Percentiles rank a stretch among this genome's conserved stretches.
Evolutionary conservation across 768 basidiomycete species (phyloP).

Genomic region (Suillus brevipes): DNA sequence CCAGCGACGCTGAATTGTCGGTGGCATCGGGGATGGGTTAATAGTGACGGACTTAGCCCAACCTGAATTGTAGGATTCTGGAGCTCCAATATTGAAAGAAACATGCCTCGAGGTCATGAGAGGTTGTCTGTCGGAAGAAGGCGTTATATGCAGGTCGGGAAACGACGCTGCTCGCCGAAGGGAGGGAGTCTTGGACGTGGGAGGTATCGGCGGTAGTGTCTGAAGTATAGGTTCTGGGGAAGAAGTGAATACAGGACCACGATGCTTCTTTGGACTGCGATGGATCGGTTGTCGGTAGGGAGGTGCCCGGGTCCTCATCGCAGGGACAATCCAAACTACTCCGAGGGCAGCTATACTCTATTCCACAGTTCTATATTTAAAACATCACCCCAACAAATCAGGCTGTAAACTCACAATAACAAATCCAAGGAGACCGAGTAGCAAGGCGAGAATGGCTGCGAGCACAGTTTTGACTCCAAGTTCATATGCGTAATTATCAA

Average conservation of each 20-base stretch:
- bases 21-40: not conserved
- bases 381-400: not conserved
- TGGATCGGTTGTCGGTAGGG: slow-evolving; percentile 21
- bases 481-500: slow-evolving; percentile 8
- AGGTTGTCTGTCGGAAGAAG: not conserved
- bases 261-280: slow-evolving; percentile 5
- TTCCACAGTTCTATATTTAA: not conserved
- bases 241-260: slow-evolving; percentile 3
- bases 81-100: slow-evolving; percentile 17
- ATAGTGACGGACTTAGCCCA: not conserved
- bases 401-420: slow-evolving; percentile 20
- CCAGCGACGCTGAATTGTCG: slow-evolving; percentile 15
- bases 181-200: slow-evolving; percentile 2
- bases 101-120: slow-evolving; percentile 19
- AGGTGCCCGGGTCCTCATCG: slow-evolving; percentile 14
- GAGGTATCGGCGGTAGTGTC: not conserved
- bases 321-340: slow-evolving; percentile 25
- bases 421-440: slow-evolving; percentile 25
- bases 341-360: slow-evolving; percentile 30
- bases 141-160: slow-evolving; percentile 6
- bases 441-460: slow-evolving; percentile 24
- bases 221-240: slow-evolving; percentile 4
- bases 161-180: slow-evolving; percentile 12
- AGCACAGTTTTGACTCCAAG: slow-evolving; percentile 14
- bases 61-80: not conserved